Conservation (phyloP, 176 grass and related monocot genomes). For the Melocanna baccifera region DNA sequence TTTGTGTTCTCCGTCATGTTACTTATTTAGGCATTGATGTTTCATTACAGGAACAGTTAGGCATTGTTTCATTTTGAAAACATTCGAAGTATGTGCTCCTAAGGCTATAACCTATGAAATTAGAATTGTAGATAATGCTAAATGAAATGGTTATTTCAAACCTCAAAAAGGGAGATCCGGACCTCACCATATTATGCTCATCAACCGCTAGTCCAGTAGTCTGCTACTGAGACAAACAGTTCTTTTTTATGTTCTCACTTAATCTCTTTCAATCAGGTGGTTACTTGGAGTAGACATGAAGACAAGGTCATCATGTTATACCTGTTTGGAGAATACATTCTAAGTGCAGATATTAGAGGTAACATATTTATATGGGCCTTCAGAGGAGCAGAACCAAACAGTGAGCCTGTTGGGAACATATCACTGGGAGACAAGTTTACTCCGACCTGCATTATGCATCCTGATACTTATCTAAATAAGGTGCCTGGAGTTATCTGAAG, state of each 20-base stretch:
- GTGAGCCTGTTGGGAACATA: constrained; percentile 81
- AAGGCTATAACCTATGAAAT: not conserved
- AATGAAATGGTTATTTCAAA: not conserved
- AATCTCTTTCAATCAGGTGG: constrained; percentile 51
- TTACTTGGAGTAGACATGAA: constrained; percentile 77
- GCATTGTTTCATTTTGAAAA: not conserved
- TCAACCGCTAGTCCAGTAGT: not conserved
- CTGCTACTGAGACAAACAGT: not conserved
- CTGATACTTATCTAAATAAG: constrained; percentile 99
- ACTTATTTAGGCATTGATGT: not conserved
- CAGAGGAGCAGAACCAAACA: constrained; percentile 54
- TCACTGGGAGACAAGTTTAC: constrained; percentile 65
- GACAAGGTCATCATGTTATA: constrained; percentile 76
- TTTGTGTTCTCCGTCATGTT: not conserved
- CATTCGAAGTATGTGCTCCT: no score
- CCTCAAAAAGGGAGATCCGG: not conserved
- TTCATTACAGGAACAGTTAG: not conserved
- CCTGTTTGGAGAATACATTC: constrained; percentile 74
- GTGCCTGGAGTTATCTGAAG: constrained; percentile 39
- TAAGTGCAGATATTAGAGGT: constrained; percentile 80
- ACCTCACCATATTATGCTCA: not conserved
- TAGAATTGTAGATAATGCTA: not conserved
- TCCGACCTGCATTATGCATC: constrained; percentile 86
- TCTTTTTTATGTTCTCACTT: constrained; percentile 15
- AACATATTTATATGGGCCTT: constrained; percentile 88